A percentile compares a stretch with the other conserved stretches of the same genome.
These are phyloP conservation scores for Talaromyces trachyspermus DNA, from an alignment of 495 filamentous ascomycete species.

Conservation along the genomic window DNA sequence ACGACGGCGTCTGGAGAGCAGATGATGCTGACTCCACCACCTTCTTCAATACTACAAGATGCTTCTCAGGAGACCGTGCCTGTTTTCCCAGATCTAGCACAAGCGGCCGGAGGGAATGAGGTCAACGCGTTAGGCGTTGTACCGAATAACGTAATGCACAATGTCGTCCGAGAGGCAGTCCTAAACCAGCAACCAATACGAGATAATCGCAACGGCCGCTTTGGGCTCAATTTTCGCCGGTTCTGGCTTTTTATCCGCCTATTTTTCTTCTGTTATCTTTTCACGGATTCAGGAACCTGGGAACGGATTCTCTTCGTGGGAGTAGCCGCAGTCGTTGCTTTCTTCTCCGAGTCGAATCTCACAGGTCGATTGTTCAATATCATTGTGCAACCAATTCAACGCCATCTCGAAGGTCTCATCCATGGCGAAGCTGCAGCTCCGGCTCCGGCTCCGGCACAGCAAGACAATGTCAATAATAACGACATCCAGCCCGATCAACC, in stretches of 20 bases:
- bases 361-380: slow-evolving; percentile 49
- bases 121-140: background rate
- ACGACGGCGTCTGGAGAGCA: slow-evolving; percentile 4
- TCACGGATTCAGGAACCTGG: slow-evolving; percentile 67
- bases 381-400: slow-evolving; percentile 55
- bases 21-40: slow-evolving; percentile 4
- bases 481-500: slow-evolving; percentile 11
- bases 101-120: background rate
- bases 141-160: slow-evolving; percentile 17
- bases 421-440: slow-evolving; percentile 25
- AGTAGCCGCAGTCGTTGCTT: slow-evolving; percentile 48
- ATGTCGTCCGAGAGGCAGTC: slow-evolving; percentile 32
- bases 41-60: background rate
- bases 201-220: slow-evolving; percentile 35
- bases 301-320: slow-evolving; percentile 58
- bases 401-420: slow-evolving; percentile 66
- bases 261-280: slow-evolving; percentile 70
- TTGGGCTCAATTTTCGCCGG: slow-evolving; percentile 48
- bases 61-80: background rate
- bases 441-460: slow-evolving; percentile 7
- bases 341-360: slow-evolving; percentile 59
- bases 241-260: slow-evolving; percentile 76
- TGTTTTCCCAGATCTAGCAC: slow-evolving; percentile 1
- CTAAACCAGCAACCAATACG: slow-evolving; percentile 31
- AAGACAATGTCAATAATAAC: slow-evolving; percentile 21